Evolutionary conservation across 176 grass and related monocot genomes (phyloP).

Genomic region (Carex pumila): DNA sequence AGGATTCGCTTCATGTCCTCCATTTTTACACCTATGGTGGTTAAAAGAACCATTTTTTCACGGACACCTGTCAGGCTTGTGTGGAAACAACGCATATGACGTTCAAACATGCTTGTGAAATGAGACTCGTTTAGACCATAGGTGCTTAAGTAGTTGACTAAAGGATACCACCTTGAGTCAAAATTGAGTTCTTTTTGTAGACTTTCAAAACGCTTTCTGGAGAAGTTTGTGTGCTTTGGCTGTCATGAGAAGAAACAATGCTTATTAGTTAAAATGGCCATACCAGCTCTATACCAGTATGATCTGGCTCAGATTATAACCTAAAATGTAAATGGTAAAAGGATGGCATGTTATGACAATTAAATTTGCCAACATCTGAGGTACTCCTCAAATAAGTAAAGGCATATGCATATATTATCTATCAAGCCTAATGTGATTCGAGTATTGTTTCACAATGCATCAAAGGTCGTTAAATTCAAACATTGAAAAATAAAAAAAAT

Average conservation of each 20-base stretch:
- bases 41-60: slow-evolving; percentile 76
- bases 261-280: background rate
- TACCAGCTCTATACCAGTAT: background rate
- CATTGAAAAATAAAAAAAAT: background rate
- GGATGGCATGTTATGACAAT: background rate
- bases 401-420: background rate
- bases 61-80: slow-evolving; percentile 63
- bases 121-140: slow-evolving; percentile 82
- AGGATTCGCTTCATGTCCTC: slow-evolving; percentile 85
- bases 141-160: slow-evolving; percentile 87
- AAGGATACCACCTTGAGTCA: slow-evolving; percentile 78
- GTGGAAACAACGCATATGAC: slow-evolving; percentile 81
- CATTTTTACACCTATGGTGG: slow-evolving; percentile 70
- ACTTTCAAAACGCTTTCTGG: slow-evolving; percentile 52
- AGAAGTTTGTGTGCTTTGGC: slow-evolving; percentile 67
- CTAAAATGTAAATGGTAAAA: slow-evolving; percentile 8
- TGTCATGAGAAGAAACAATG: slow-evolving; percentile 21
- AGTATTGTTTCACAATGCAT: slow-evolving; percentile 6
- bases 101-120: slow-evolving; percentile 75
- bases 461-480: background rate
- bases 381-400: background rate
- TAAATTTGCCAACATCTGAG: background rate
- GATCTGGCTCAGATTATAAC: background rate
- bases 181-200: slow-evolving; percentile 80
- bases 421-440: background rate